Conservation (phyloP, 2,329 filamentous ascomycete species). For the Diaporthe australafricana region DNA sequence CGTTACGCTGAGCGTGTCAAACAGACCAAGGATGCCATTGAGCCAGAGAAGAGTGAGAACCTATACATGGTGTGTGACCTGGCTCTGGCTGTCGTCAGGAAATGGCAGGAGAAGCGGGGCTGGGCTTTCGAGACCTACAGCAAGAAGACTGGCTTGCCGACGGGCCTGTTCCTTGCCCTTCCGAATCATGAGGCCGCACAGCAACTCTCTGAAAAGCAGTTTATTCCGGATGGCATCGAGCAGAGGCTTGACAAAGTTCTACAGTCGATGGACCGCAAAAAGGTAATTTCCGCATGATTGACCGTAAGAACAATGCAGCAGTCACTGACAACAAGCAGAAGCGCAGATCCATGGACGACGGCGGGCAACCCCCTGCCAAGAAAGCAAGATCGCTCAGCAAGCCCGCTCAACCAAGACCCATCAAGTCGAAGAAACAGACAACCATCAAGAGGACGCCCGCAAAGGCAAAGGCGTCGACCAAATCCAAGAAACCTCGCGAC, state of each 20-base stretch:
- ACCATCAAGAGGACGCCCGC: constrained; percentile 41
- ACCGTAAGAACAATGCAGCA: too few relatives aligned
- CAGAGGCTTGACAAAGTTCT: constrained; percentile 79
- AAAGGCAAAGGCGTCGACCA: constrained; percentile 46
- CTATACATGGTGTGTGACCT: constrained; percentile 92
- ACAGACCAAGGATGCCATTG: constrained; percentile 84
- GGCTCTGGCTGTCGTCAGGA: constrained; percentile 82
- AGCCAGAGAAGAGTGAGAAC: constrained; percentile 74
- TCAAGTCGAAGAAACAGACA: constrained; percentile 47
- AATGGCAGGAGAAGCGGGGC: constrained; percentile 86
- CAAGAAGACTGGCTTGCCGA: constrained; percentile 83
- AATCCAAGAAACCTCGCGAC: constrained; percentile 47
- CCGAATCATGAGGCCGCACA: constrained; percentile 83
- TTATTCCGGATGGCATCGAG: constrained; percentile 80
- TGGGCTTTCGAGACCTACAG: constrained; percentile 90
- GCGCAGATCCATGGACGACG: constrained; percentile 67
- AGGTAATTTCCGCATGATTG: constrained; percentile 55
- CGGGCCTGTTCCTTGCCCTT: constrained; percentile 80
- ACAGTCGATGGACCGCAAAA: constrained; percentile 77
- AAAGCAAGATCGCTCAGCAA: constrained; percentile 47
- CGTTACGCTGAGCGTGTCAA: constrained; percentile 95
- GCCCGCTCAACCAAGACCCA: constrained; percentile 45
- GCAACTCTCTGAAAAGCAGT: constrained; percentile 87
- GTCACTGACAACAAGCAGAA: constrained; percentile 54
- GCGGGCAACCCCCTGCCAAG: constrained; percentile 57